Evolutionary conservation across 2,329 filamentous ascomycete genomes (phyloP).

Genomic region (Sordariomycetes sp.): DNA sequence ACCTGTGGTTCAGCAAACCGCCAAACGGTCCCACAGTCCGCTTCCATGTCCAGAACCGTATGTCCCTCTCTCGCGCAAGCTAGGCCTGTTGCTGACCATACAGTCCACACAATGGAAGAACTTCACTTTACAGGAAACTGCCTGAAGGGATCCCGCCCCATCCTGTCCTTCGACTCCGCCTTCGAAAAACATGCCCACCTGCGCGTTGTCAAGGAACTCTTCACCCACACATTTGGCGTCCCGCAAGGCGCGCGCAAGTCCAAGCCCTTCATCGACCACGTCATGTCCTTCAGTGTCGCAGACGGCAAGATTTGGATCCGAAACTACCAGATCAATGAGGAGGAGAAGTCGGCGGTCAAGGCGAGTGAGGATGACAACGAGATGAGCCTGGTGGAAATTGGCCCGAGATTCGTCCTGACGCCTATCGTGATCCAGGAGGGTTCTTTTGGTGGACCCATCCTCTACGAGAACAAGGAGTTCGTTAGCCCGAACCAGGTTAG

Average conservation of each 20-base stretch:
- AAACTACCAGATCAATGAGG: slow-evolving; percentile 87
- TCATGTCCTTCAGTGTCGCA: slow-evolving; percentile 84
- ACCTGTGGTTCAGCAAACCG: slow-evolving; percentile 85
- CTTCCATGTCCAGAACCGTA: slow-evolving; percentile 71
- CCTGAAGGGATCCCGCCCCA: slow-evolving; percentile 81
- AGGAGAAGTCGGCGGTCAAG: slow-evolving; percentile 49
- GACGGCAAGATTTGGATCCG: slow-evolving; percentile 95
- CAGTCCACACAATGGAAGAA: slow-evolving; percentile 93
- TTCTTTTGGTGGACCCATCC: slow-evolving; percentile 89
- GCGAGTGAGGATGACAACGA: slow-evolving; percentile 26
- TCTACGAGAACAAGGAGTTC: slow-evolving; percentile 97
- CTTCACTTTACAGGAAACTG: slow-evolving; percentile 96
- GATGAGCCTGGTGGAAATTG: slow-evolving; percentile 82
- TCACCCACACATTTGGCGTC: slow-evolving; percentile 85
- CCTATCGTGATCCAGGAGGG: slow-evolving; percentile 88
- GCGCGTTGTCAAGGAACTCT: slow-evolving; percentile 77
- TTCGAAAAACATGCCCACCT: slow-evolving; percentile 80
- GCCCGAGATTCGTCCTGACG: slow-evolving; percentile 84
- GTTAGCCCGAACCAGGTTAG: slow-evolving; percentile 93
- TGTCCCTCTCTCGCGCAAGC: slow-evolving; percentile 11
- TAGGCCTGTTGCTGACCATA: background rate
- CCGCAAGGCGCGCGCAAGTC: slow-evolving; percentile 79
- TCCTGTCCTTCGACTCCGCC: slow-evolving; percentile 82
- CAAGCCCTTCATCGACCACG: slow-evolving; percentile 93
- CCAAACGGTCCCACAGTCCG: slow-evolving; percentile 58